phyloP scores from a whole-genome alignment of 2,329 filamentous ascomycete species.

The Ophiostoma populinum region DNA sequence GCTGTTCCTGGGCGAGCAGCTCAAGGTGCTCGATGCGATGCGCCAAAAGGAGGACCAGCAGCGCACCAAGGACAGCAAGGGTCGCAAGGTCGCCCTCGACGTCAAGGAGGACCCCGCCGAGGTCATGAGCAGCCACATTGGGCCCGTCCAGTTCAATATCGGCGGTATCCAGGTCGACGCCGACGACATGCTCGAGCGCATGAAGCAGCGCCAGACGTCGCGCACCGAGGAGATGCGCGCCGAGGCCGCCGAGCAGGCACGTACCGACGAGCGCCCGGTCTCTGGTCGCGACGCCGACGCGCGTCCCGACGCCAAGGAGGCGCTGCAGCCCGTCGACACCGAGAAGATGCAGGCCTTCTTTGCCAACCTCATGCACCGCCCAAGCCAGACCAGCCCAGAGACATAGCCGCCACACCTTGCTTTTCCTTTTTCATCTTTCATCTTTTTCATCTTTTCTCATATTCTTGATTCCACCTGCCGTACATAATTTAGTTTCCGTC shows the following conservation, averaged over 20 bases:
- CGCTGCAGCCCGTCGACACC: slow-evolving; percentile 27
- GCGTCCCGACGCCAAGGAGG: background rate
- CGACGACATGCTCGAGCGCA: slow-evolving; percentile 75
- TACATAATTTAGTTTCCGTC: too few species aligned
- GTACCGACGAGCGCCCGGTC: background rate
- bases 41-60: slow-evolving; percentile 31
- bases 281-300: background rate
- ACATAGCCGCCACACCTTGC: background rate
- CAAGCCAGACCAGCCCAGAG: slow-evolving; percentile 8
- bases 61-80: slow-evolving; percentile 22
- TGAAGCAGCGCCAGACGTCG: slow-evolving; percentile 59
- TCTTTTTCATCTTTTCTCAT: background rate
- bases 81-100: too few species aligned
- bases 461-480: background rate
- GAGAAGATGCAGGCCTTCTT: slow-evolving; percentile 44
- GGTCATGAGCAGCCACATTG: slow-evolving; percentile 61
- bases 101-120: slow-evolving; percentile 17
- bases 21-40: slow-evolving; percentile 53
- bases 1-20: slow-evolving; percentile 57
- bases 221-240: too few species aligned
- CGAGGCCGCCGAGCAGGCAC: too few species aligned
- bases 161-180: slow-evolving; percentile 93
- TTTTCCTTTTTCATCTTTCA: background rate
- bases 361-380: slow-evolving; percentile 38
- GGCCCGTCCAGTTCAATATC: slow-evolving; percentile 94